phyloP scores from a whole-genome alignment of 352 stramenopile species.

The Pilasporangium apinafurcum region DNA sequence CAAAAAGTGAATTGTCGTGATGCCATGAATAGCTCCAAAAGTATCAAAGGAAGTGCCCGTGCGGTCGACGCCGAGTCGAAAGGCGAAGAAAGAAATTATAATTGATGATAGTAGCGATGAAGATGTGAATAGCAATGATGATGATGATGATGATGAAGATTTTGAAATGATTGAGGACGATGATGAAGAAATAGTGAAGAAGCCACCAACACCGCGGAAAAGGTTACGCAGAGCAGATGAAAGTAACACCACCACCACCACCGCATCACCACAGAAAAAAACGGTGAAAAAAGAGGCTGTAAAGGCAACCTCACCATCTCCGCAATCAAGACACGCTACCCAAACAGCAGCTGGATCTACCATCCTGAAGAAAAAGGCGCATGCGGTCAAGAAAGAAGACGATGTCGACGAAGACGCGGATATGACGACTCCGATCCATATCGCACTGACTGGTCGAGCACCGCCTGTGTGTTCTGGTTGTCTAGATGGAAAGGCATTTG shows the following conservation, averaged over 20 bases:
- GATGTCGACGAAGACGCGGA: conserved; percentile 6
- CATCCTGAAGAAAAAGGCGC: conserved; percentile 7
- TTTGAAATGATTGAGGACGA: conserved; percentile 24
- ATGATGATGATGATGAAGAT: conserved; percentile 22
- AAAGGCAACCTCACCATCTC: conserved; percentile 21
- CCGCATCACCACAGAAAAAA: too few species aligned
- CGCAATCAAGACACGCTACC: conserved; percentile 9
- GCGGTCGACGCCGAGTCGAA: conserved; percentile 15
- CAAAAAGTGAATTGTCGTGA: not conserved
- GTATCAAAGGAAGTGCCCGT: conserved; percentile 9
- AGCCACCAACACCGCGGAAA: conserved; percentile 20
- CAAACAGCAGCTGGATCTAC: not conserved
- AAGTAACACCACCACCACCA: too few species aligned
- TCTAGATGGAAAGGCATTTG: conserved; percentile 74
- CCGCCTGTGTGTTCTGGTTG: conserved; percentile 49
- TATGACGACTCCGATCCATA: conserved; percentile 8
- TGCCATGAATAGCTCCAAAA: not conserved
- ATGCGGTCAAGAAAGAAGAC: not conserved
- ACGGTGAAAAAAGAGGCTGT: too few species aligned
- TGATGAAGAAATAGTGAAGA: conserved; percentile 7
- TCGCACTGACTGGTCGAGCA: conserved; percentile 29
- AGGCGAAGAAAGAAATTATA: conserved; percentile 36
- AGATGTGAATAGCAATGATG: conserved; percentile 23
- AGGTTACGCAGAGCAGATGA: conserved; percentile 17
- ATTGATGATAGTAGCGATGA: conserved; percentile 55